A percentile compares a stretch with the other conserved stretches of the same genome.
These are phyloP conservation scores for Picochlorum costavermella DNA, from an alignment of 139 green algal species.

Conservation along the genomic window DNA sequence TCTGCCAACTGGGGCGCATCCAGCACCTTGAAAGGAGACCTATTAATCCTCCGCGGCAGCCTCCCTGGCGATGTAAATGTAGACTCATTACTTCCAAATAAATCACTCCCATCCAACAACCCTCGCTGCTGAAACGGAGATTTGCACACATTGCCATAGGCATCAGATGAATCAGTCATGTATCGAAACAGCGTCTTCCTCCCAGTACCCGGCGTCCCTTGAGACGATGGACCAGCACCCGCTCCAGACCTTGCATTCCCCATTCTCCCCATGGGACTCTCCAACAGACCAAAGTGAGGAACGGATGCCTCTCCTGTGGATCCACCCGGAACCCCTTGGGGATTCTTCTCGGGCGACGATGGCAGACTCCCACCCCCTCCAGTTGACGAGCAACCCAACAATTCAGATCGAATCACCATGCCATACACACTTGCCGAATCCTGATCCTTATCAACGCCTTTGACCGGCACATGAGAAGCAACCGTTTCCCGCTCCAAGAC, in stretches of 20 bases:
- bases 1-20: constrained; percentile 80
- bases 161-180: constrained; percentile 51
- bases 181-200: constrained; percentile 67
- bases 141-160: constrained; percentile 37
- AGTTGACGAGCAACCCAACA: constrained; percentile 51
- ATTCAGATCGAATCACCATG: constrained; percentile 61
- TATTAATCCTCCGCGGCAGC: constrained; percentile 73
- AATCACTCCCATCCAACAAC: constrained; percentile 43
- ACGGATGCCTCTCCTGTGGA: background rate
- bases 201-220: constrained; percentile 20
- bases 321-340: background rate
- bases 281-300: background rate
- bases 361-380: constrained; percentile 2
- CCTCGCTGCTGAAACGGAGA: constrained; percentile 59
- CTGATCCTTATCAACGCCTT: constrained; percentile 18
- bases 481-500: constrained; percentile 59
- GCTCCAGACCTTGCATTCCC: background rate
- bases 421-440: constrained; percentile 51
- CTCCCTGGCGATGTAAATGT: constrained; percentile 30
- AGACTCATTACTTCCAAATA: background rate
- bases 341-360: constrained; percentile 47
- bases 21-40: constrained; percentile 89
- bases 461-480: constrained; percentile 19
- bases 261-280: constrained; percentile 21
- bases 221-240: background rate